Evolutionary conservation across 768 basidiomycete genomes (phyloP), one percentile per base, ranked within the genome.

Genomic region (Podaxis rugospora): DNA sequence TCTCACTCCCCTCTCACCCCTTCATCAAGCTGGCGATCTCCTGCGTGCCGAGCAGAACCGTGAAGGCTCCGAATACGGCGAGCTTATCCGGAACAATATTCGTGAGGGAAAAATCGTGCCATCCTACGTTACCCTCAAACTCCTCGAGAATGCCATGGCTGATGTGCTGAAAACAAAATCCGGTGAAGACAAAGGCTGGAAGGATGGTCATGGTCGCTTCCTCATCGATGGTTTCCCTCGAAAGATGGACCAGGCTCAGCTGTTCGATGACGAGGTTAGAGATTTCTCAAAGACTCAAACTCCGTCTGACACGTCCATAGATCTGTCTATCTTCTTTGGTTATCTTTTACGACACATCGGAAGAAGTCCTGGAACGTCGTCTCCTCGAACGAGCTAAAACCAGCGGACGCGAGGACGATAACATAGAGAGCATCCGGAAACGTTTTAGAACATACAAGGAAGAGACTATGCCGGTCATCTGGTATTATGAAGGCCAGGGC

Each of bases 151-250:
- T 69, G 95, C 96, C 6, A 98, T 99, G 91, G 68, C 71, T 23
- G 83, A 74, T 42, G 84, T 83, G 11, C 70, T 95, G 40, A 66
- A 75, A 35, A 74, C 81, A 68, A 67, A 67, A 18, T 72, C 70
- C 52, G 59, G 74, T 0, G 77, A 50, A 40, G 54, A 78, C 10
- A 75, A 79, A 5, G 86, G 83, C 21, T 95, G 93, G 93, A 72
- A 71, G 7, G 76, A 83, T 35, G 92, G 89, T 25, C 77, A 75
- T 55, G 93, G 92, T 36, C 86, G 93, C 50, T 99, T 98, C 80
- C 80, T 98, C 67, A 88, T 99, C 63, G 96, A 99, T 64, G 97
- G 96, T 1, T 98, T 98, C 76, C 97, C 96, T 57, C 84, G 96
- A 63, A 95, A 98, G 80, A 95, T 98, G 94, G 97, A 99, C 71